Evolutionary conservation across 176 grass and related monocot genomes (phyloP), one percentile per base, ranked within the genome.

Genomic region (Aegilops bicornis): DNA sequence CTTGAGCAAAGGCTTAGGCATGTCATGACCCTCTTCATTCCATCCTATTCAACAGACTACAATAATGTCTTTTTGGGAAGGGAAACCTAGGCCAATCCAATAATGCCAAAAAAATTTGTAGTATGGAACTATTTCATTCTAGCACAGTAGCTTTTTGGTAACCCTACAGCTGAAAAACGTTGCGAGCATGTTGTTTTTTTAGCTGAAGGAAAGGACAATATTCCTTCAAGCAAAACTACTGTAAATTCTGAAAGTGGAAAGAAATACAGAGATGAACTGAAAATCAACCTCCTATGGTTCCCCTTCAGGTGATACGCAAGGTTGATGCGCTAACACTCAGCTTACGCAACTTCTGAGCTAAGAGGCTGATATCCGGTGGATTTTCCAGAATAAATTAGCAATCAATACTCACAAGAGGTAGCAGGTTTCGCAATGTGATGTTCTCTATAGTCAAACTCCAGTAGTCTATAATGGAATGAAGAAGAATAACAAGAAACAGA

Each of bases 211-310:
- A 73, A n/a, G n/a, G 15, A 16, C 15, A 30, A 30, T 19, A 52
- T 77, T 6, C 4, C 22, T 79, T 31, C 77, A 63, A 80, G 32
- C 20, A 82, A 50, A 50, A 76, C 16, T 30, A 17, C 15, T 50
- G 48, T 23, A 76, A 78, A 52, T 74, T 30, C 47, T 9, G 19
- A 61, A 82, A 69, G 6, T 69, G n/a, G 30, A 78, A 30, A 50
- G 31, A 84, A 75, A 79, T 27, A 39, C 72, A n/a, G n/a, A 65
- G 54, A 67, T 16, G 23, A 50, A 84, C 76, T 79, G 74, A 76
- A 62, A 79, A 84, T 80, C 64, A 79, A 88, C 80, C 80, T 79
- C 47, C 64, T 69, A 84, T 35, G 36, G 13, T 52, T 54, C 59
- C 66, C 39, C n/a, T 73, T 74, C 87, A 80, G 31, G n/a, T 80